phyloP scores from a whole-genome alignment of 495 filamentous ascomycete species.

The Immersiella caudata region DNA sequence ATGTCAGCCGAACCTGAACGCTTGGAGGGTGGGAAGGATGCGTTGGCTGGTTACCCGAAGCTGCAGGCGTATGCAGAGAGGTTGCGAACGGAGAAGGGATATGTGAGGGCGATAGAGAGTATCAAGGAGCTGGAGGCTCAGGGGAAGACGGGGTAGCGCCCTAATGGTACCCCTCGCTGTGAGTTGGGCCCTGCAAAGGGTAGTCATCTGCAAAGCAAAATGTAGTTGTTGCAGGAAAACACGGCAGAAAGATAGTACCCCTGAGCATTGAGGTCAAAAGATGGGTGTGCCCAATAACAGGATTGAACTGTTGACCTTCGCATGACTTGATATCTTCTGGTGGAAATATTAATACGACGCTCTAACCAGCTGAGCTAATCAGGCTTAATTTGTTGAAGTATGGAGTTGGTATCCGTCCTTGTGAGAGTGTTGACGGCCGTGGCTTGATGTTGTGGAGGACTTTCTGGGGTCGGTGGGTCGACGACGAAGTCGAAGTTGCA shows the following conservation, averaged over 20 bases:
- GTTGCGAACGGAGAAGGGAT: constrained; percentile 65
- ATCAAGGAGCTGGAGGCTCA: constrained; percentile 58
- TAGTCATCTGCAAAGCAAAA: not conserved
- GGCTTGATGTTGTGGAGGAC: no score
- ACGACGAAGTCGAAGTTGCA: no score
- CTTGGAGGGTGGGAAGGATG: constrained; percentile 28
- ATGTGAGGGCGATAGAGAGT: constrained; percentile 56
- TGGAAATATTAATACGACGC: not conserved
- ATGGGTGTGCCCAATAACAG: not conserved
- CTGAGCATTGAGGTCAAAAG: not conserved
- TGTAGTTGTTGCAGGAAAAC: no score
- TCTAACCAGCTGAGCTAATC: not conserved
- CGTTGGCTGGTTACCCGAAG: constrained; percentile 41
- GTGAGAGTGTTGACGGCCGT: not conserved
- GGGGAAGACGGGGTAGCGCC: not conserved
- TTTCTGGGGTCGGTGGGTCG: no score
- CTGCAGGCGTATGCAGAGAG: constrained; percentile 64
- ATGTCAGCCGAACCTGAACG: constrained; percentile 61
- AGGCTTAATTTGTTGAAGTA: not conserved
- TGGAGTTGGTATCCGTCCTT: not conserved
- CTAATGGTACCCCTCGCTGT: not conserved
- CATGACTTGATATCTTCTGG: not conserved
- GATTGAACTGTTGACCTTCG: constrained; percentile 1
- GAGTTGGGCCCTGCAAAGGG: not conserved
- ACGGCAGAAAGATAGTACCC: not conserved